Evolutionary conservation across 192 early-diverging fungal species (phyloP), one percentile per base, ranked within the genome.

Genomic region (Backusella tarrabulga): DNA sequence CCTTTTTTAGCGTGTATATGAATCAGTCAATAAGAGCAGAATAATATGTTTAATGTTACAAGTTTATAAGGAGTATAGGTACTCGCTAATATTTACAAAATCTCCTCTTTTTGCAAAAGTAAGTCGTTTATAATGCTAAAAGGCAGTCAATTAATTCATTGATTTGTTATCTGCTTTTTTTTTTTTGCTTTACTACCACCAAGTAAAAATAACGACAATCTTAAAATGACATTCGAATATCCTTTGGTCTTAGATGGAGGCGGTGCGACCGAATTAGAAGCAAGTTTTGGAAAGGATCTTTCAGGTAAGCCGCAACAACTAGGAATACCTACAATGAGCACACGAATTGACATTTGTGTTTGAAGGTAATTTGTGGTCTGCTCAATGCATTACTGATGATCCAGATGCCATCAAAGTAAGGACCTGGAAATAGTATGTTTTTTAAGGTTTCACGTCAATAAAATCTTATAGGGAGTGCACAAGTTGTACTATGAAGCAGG

Each of bases 201-300:
- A 44, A 44, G 42, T 44, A 14, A 44, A 44, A 17, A 52, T 56
- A 56, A 7, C n/a, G 23, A 21, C 6, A 0, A n/a, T 32, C 32
- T 70, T 46, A 29, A 70, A 15, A 72, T 72, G 54, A 35, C 1
- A 38, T 72, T 77, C 17, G 17, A 70, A 38, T 79, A 50, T 68
- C 81, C 84, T 38, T 73, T 85, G 14, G 34, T 87, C 4, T 75
- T 87, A n/a, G 86, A 87, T 74, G 86, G 85, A 67, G 86, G 86
- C 4, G 68, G 84, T 26, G 85, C 86, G 3, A 87, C 83, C 11
- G 73, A 84, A 42, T 74, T 87, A 67, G 84, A 87, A 71, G 38
- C 70, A 41, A 50, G 44, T 1, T 77, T 77, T 60, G n/a, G 67
- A 6, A 81, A 84, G 41, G 85, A 86, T 38, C 73, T 86, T 14